Evolutionary conservation across 371 early-diverging fungal genomes (phyloP), one percentile per base, ranked within the genome.

Genomic region (Mucor irregularis): DNA sequence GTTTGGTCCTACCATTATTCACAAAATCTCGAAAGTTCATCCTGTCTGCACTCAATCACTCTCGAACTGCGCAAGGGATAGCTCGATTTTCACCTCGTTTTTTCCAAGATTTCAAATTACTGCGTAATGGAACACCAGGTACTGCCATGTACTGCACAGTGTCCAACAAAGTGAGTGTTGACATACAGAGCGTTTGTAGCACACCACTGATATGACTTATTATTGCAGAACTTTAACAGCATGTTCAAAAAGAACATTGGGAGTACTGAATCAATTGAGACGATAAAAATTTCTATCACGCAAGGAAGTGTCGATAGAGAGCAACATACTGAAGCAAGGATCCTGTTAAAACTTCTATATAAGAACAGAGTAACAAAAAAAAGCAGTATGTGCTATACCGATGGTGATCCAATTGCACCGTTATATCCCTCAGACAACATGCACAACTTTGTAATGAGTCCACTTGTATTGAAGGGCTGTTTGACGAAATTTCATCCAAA

Each of bases 31-130:
- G 19, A 2, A 40, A 62, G 63, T 42, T 62, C 42, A 33, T 62
- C 1, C 26, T 62, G 17, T 56, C 56, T 11, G 39, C 63, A 1
- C 10, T 48, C 8, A 62, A 62, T 25, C 33, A 42, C 17, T 40
- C 57, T 7, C 33, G 52, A 28, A 62, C 63, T 8, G 57, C 53
- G 1, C 63, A 62, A 42, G 63, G 43, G 8, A 14, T 62, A 13
- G 37, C 53, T 21, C 53, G 51, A 5, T 9, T 62, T 13, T 56
- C 63, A 21, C 56, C 52, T 25, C 14, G 17, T 1, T 57, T 62
- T 25, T 62, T 62, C 37, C 30, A 53, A 26, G 38, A 56, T 17
- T 62, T 57, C 16, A 35, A 38, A 37, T 35, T 62, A 21, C 26
- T 47, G 0, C 48, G 53, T 24, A 14, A 33, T 16, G 40, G 47